Percentiles rank a stretch among this genome's conserved stretches.
Evolutionary conservation across 164 flowering plant species (phyloP).

Genomic region (Sedum album): DNA sequence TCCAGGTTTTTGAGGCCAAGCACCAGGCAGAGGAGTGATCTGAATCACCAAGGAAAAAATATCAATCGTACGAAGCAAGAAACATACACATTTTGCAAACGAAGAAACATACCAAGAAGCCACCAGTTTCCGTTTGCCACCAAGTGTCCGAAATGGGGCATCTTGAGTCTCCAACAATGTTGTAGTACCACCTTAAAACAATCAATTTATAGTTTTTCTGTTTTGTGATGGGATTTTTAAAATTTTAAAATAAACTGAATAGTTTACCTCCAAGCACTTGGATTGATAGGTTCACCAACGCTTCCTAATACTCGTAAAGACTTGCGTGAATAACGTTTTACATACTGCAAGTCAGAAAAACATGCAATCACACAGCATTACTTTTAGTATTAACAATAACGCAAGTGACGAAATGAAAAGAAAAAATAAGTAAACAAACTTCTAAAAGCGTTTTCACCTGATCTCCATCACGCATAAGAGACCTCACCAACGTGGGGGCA

Average conservation of each 20-base stretch:
- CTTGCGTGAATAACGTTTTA: conserved; percentile 75
- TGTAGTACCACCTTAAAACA: conserved; percentile 78
- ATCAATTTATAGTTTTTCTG: conserved; percentile 1
- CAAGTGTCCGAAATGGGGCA: conserved; percentile 98
- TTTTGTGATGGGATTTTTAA: neutral
- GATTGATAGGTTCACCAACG: conserved; percentile 99
- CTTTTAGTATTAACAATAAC: neutral
- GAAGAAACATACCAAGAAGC: conserved; percentile 60
- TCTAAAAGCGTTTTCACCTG: conserved; percentile 38
- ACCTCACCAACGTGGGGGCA: conserved; percentile 94
- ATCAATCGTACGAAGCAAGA: neutral
- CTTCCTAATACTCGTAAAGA: conserved; percentile 93
- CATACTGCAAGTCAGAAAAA: conserved; percentile 46
- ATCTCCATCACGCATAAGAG: conserved; percentile 93
- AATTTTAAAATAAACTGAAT: neutral
- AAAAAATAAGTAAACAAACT: neutral
- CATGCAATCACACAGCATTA: neutral
- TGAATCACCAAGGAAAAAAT: conserved; percentile 20
- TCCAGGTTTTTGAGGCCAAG: conserved; percentile 99
- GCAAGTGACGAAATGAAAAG: neutral
- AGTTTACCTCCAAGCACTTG: conserved; percentile 95
- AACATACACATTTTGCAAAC: neutral
- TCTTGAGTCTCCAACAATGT: conserved; percentile 84
- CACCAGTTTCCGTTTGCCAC: conserved; percentile 99
- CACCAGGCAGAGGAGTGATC: conserved; percentile 98